Evolutionary conservation across 176 grass and related monocot species (phyloP).

Genomic region (Lolium perenne): DNA sequence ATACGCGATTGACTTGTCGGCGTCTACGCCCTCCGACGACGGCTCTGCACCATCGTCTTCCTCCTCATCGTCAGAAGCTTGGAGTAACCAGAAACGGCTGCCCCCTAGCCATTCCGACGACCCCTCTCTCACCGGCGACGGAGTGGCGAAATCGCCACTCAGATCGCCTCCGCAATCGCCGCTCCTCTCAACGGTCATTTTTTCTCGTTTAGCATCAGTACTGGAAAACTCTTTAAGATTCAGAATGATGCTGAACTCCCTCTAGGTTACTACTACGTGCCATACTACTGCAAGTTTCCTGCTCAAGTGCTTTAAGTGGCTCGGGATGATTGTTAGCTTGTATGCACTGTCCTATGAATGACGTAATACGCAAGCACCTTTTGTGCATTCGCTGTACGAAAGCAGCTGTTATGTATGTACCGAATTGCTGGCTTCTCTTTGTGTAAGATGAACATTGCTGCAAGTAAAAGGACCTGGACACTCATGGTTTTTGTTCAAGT

Average conservation of each 20-base stretch:
- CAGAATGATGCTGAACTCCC: background rate
- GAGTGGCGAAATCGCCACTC: no score
- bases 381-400: background rate
- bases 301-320: background rate
- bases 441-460: background rate
- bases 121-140: no score
- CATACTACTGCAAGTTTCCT: conserved; percentile 1
- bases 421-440: background rate
- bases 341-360: background rate
- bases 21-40: no score
- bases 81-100: no score
- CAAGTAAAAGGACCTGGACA: background rate
- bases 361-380: background rate
- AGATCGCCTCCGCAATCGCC: no score
- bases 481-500: background rate
- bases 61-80: no score
- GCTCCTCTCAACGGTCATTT: no score
- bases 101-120: no score
- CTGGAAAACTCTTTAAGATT: conserved; percentile 11
- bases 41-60: no score
- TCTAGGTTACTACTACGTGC: background rate
- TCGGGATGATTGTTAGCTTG: background rate
- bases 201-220: conserved; percentile 30
- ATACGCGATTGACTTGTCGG: no score
- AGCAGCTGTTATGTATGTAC: background rate